These are phyloP conservation scores for Yamadazyma nakazawae DNA, from an alignment of 805 yeast genomes.

Conservation along the genomic window DNA sequence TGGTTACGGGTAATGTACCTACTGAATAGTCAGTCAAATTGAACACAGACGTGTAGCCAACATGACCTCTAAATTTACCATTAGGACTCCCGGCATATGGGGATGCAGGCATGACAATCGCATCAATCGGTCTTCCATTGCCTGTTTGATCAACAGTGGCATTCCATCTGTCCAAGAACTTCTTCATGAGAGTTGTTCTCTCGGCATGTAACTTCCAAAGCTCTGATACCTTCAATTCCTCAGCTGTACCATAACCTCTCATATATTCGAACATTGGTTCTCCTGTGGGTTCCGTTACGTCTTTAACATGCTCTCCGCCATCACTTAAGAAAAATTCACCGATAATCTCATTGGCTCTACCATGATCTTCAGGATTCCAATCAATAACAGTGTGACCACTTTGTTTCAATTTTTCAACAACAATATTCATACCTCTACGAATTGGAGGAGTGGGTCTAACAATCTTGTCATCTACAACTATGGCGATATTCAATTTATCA, in stretches of 20 bases:
- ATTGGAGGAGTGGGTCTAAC: constrained; percentile 66
- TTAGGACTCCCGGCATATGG: constrained; percentile 68
- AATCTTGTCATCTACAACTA: constrained; percentile 63
- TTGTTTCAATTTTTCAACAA: constrained; percentile 49
- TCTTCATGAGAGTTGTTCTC: constrained; percentile 50
- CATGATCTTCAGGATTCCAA: constrained; percentile 55
- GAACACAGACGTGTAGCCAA: constrained; percentile 79
- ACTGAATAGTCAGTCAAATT: constrained; percentile 70
- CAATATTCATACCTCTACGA: constrained; percentile 50
- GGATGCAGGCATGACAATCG: constrained; percentile 59
- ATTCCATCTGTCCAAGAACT: constrained; percentile 57
- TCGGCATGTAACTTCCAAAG: constrained; percentile 47
- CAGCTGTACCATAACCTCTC: constrained; percentile 54
- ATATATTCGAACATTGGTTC: constrained; percentile 68
- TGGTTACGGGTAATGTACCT: constrained; percentile 55
- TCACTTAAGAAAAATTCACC: constrained; percentile 58
- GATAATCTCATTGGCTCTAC: constrained; percentile 58
- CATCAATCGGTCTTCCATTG: constrained; percentile 48
- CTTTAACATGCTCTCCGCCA: constrained; percentile 58
- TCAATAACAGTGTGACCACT: constrained; percentile 58
- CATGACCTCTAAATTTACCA: constrained; percentile 59
- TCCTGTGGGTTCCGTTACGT: constrained; percentile 56
- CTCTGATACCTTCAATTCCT: constrained; percentile 47
- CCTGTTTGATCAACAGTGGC: constrained; percentile 44
- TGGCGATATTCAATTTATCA: constrained; percentile 43